Evolutionary conservation across 371 early-diverging fungal species (phyloP).

Genomic region (Apophysomyces elegans): DNA sequence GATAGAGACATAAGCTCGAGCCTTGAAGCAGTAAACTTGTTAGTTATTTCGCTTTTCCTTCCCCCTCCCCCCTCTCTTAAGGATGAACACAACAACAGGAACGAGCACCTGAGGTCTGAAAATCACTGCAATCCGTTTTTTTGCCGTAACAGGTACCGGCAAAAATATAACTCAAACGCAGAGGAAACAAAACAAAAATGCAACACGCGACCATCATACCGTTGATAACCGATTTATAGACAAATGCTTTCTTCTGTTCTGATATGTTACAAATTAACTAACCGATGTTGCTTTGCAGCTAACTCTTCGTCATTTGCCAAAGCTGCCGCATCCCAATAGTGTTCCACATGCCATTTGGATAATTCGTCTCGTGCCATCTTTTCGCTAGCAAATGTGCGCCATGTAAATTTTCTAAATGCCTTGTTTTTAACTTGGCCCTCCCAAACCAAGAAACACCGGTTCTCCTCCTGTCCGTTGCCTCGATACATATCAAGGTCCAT

Average conservation of each 20-base stretch:
- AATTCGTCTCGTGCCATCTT: conserved; percentile 72
- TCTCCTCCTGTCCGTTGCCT: conserved; percentile 54
- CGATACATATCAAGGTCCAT: conserved; percentile 42
- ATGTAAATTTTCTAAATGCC: conserved; percentile 78
- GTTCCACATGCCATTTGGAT: conserved; percentile 67
- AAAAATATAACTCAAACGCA: too few species aligned
- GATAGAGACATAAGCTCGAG: not conserved
- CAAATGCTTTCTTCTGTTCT: not conserved
- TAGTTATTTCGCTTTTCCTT: too few species aligned
- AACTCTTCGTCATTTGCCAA: conserved; percentile 42
- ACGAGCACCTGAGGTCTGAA: not conserved
- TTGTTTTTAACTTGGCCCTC: conserved; percentile 84
- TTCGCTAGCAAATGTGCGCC: conserved; percentile 79
- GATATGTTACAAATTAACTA: conserved; percentile 3
- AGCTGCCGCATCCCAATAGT: conserved; percentile 86
- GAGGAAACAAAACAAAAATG: too few species aligned
- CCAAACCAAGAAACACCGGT: conserved; percentile 91
- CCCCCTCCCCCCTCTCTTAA: too few species aligned
- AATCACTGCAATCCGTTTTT: too few species aligned
- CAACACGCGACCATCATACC: not conserved
- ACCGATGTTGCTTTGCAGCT: conserved; percentile 39
- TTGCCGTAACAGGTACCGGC: too few species aligned
- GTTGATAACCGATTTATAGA: not conserved
- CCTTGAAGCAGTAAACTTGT: not conserved
- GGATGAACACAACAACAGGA: not conserved